These are phyloP conservation scores for Lachnum nothofagi DNA, from an alignment of 2,329 filamentous ascomycete genomes.

Conservation along the genomic window DNA sequence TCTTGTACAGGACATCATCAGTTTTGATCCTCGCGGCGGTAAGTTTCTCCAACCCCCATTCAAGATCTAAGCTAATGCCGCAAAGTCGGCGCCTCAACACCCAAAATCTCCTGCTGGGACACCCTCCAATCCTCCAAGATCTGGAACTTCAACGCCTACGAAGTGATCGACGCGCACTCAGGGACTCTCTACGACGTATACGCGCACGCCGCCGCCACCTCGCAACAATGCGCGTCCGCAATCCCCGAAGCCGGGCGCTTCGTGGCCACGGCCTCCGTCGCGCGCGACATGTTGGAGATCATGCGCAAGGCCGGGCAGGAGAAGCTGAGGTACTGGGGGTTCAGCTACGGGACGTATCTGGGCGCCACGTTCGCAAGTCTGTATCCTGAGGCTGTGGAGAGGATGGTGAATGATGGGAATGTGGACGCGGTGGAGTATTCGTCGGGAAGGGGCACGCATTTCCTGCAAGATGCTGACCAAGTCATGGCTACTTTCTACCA, in stretches of 20 bases:
- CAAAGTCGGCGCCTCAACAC: constrained; percentile 15
- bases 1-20: constrained; percentile 46
- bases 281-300: too few relatives aligned
- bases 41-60: neutral
- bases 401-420: constrained; percentile 33
- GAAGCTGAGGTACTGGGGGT: too few relatives aligned
- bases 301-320: too few relatives aligned
- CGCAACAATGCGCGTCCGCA: constrained; percentile 35
- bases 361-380: too few relatives aligned
- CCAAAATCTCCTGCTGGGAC: constrained; percentile 11
- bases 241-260: neutral
- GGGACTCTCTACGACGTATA: constrained; percentile 44
- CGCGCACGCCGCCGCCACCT: constrained; percentile 40
- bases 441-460: constrained; percentile 38
- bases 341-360: too few relatives aligned
- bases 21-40: constrained; percentile 48
- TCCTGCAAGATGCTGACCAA: constrained; percentile 31
- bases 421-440: constrained; percentile 27
- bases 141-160: constrained; percentile 42
- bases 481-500: constrained; percentile 26
- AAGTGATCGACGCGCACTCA: constrained; percentile 43
- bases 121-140: constrained; percentile 16
- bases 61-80: too few relatives aligned
- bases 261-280: constrained; percentile 8
- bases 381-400: too few relatives aligned